These are phyloP conservation scores for Beverwykella pulmonaria DNA, from an alignment of 495 filamentous ascomycete genomes.

Conservation along the genomic window DNA sequence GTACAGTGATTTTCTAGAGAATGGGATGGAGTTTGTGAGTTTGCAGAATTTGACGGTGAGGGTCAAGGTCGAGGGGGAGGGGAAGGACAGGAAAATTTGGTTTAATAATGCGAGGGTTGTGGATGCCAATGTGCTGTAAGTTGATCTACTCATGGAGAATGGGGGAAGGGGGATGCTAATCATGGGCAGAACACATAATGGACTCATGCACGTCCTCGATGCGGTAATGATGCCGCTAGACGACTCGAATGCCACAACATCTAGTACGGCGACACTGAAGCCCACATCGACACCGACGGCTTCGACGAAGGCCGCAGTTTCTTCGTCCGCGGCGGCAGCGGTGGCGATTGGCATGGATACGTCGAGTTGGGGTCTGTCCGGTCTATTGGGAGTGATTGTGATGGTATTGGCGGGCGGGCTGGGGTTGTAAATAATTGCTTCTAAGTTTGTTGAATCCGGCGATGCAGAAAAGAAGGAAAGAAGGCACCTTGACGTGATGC, in stretches of 20 bases:
- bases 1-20: slow-evolving; percentile 40
- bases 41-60: slow-evolving; percentile 36
- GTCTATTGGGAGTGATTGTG: slow-evolving; percentile 2
- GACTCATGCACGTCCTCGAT: slow-evolving; percentile 45
- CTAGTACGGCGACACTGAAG: background rate
- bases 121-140: slow-evolving; percentile 41
- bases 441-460: too few relatives aligned
- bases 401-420: background rate
- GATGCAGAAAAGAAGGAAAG: too few relatives aligned
- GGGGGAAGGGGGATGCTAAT: slow-evolving; percentile 16
- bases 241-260: slow-evolving; percentile 17
- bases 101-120: slow-evolving; percentile 47
- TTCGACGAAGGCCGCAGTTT: background rate
- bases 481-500: too few relatives aligned
- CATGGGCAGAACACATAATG: slow-evolving; percentile 42
- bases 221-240: slow-evolving; percentile 33
- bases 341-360: background rate
- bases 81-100: slow-evolving; percentile 26
- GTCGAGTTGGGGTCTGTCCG: slow-evolving; percentile 1
- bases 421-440: background rate
- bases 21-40: slow-evolving; percentile 37
- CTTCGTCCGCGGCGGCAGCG: background rate
- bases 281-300: slow-evolving; percentile 6
- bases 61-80: slow-evolving; percentile 28
- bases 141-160: background rate